These are phyloP conservation scores for Pseudopyricularia cyperi DNA, from an alignment of 2,329 filamentous ascomycete species.

Conservation along the genomic window DNA sequence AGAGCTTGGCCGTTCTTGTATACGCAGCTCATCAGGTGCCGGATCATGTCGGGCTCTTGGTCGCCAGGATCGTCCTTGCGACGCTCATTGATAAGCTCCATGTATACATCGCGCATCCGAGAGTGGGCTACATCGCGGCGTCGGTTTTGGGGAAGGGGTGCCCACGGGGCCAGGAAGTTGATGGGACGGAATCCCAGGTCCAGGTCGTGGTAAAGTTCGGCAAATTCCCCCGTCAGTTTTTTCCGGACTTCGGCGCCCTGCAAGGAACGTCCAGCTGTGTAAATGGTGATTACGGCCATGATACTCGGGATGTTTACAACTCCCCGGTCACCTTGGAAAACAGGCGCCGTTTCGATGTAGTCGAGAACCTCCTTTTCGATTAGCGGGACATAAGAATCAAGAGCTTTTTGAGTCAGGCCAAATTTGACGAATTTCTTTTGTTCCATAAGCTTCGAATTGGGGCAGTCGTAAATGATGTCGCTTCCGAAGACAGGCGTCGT, in stretches of 20 bases:
- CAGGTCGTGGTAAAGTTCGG: constrained; percentile 65
- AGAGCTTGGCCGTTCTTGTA: constrained; percentile 62
- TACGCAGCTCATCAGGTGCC: constrained; percentile 61
- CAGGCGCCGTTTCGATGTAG: constrained; percentile 44
- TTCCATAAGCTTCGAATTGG: constrained; percentile 76
- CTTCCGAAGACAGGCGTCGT: constrained; percentile 54
- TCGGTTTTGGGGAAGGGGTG: constrained; percentile 63
- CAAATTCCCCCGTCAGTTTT: constrained; percentile 59
- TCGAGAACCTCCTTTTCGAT: constrained; percentile 56
- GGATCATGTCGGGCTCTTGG: constrained; percentile 56
- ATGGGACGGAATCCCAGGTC: constrained; percentile 68
- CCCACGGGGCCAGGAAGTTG: constrained; percentile 75
- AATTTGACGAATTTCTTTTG: constrained; percentile 77
- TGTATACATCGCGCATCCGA: constrained; percentile 65
- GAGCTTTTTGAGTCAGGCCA: constrained; percentile 51
- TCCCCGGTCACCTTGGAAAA: constrained; percentile 47
- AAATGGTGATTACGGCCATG: constrained; percentile 69
- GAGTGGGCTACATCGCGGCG: constrained; percentile 58
- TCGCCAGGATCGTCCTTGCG: constrained; percentile 27
- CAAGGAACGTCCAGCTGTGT: constrained; percentile 64
- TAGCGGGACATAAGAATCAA: constrained; percentile 54
- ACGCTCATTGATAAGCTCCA: constrained; percentile 54
- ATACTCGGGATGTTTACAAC: constrained; percentile 49
- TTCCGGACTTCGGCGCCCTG: constrained; percentile 66
- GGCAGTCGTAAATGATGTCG: constrained; percentile 74